Evolutionary conservation across 495 filamentous ascomycete genomes (phyloP), one percentile per base, ranked within the genome.

Genomic region (Entonaema liquescens): DNA sequence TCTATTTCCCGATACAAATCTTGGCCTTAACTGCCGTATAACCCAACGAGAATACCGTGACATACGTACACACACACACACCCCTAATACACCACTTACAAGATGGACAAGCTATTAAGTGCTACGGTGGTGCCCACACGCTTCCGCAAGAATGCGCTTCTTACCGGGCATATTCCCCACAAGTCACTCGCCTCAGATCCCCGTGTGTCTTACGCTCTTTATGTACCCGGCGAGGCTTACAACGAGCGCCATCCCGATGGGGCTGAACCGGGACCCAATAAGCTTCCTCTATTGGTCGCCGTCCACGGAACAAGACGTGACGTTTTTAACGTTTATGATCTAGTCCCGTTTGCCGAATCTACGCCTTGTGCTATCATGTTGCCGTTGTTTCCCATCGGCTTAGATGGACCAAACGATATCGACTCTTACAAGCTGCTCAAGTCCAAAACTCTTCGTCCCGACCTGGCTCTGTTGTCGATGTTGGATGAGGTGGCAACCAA

Each of bases 161-260:
- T 77, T 47, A 58, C 71, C 47, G 64, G 67, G 21, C 68, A 67
- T 28, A 38, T 73, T 47, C 75, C 75, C 8, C 47, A 69, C 15
- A 68, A 62, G 47, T 64, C 70, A 2, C 64, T 73, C 3, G 47
- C 58, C 23, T 65, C 64, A 8, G 73, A 73, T 38, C 73, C 72
- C 15, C 75, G 75, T 9, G 42, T 75, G 23, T 77, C 75, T 50
- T 77, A 77, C 61, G 42, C 59, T 1, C 59, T 77, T 2, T 73
- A 77, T 33, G 56, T 77, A 11, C 75, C 75, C 15, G 58, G 65
- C 3, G 12, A 70, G 23, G 58, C 67, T 35, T 74, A 74, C 61
- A 65, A 63, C 29, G 19, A 61, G 35, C 50, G 65, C 36, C 31
- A 61, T 52, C 50, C 49, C 15, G 49, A 53, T n/a, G 61, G 61